Percentiles rank a stretch among this genome's conserved stretches.
phyloP scores from a whole-genome alignment of 2,329 filamentous ascomycete species.

The Aspergillus sp. region DNA sequence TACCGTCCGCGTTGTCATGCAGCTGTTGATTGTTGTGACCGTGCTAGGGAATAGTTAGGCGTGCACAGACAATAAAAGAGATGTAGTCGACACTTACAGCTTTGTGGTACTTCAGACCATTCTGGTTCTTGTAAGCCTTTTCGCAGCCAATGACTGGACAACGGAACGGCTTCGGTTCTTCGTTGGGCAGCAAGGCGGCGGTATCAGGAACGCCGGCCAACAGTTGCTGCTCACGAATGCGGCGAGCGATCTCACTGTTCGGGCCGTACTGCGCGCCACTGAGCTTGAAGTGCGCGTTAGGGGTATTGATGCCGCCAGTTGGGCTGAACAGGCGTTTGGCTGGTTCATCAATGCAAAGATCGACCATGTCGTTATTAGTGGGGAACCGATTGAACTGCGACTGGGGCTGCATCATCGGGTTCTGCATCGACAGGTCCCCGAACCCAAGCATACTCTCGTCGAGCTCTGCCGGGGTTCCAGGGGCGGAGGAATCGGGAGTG shows the following conservation, averaged over 20 bases:
- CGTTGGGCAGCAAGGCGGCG: conserved; percentile 55
- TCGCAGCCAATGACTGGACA: conserved; percentile 98
- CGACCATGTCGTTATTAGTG: conserved; percentile 54
- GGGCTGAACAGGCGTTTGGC: conserved; percentile 91
- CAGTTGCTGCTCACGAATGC: conserved; percentile 63
- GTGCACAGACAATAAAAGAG: conserved; percentile 18
- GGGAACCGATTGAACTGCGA: conserved; percentile 41
- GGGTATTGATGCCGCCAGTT: conserved; percentile 66
- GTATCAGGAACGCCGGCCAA: conserved; percentile 54
- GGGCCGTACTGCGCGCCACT: conserved; percentile 72
- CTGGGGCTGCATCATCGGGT: conserved; percentile 41
- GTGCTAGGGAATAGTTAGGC: conserved; percentile 51
- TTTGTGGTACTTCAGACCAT: conserved; percentile 89
- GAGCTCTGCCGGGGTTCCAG: conserved; percentile 69
- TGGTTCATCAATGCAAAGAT: conserved; percentile 80
- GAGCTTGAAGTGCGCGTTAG: conserved; percentile 70
- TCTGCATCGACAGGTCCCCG: conserved; percentile 59
- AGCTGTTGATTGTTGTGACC: conserved; percentile 96
- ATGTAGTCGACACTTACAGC: conserved; percentile 49
- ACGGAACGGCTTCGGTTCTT: conserved; percentile 96
- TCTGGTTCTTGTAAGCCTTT: conserved; percentile 99
- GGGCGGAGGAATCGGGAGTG: conserved; percentile 65
- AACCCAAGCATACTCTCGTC: conserved; percentile 70
- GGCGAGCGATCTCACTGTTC: conserved; percentile 70
- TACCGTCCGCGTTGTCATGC: conserved; percentile 94